Evolutionary conservation across 2,329 filamentous ascomycete genomes (phyloP).

Genomic region (Botrytis cinerea): DNA sequence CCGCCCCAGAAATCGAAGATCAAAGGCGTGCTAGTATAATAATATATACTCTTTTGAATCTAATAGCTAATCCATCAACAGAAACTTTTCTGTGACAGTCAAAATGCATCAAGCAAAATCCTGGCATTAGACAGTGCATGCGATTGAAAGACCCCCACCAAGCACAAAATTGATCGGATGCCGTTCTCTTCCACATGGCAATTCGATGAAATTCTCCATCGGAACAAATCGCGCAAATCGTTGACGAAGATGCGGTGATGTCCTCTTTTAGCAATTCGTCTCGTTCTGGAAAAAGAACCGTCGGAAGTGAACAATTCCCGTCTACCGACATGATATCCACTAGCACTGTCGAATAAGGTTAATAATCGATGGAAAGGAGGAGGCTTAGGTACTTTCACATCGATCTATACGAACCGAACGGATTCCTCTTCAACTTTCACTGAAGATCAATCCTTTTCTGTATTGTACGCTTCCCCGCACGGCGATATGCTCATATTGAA

Average conservation of each 20-base stretch:
- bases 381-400: not conserved
- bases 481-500: not conserved
- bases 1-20: not conserved
- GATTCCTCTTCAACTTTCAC: not conserved
- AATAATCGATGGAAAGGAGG: not conserved
- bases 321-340: constrained; percentile 9
- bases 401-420: not conserved
- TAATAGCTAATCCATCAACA: not conserved
- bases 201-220: not conserved
- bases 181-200: constrained; percentile 5
- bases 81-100: not conserved
- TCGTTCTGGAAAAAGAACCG: not conserved
- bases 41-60: not conserved
- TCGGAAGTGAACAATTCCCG: constrained; percentile 6
- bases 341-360: not conserved
- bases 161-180: not conserved
- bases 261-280: not conserved
- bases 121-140: not conserved
- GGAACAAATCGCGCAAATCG: not conserved
- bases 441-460: not conserved
- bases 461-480: not conserved
- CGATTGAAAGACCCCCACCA: not conserved
- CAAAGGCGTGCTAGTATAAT: not conserved
- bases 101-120: not conserved
- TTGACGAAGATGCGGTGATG: not conserved